Evolutionary conservation across 2,329 filamentous ascomycete species (phyloP).

Genomic region (Aspergillus calidoustus): DNA sequence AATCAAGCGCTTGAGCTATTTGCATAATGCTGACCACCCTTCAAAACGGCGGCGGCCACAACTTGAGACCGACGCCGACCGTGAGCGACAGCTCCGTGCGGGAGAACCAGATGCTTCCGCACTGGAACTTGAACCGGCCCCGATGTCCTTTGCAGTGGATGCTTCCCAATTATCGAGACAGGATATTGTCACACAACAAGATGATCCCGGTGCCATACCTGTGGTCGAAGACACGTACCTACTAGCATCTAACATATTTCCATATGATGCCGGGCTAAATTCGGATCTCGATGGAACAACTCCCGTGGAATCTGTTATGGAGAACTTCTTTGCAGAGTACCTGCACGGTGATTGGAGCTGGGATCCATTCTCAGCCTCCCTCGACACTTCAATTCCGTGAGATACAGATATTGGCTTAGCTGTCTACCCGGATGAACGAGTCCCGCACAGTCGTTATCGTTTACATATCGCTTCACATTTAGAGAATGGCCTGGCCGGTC

Average conservation of each 20-base stretch:
- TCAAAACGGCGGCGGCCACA: background rate
- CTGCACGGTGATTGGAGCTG: constrained; percentile 33
- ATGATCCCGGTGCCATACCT: background rate
- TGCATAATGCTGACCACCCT: constrained; percentile 5
- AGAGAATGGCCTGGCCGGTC: no score
- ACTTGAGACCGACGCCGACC: background rate
- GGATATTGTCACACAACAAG: background rate
- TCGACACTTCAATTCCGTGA: background rate
- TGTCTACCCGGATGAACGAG: background rate
- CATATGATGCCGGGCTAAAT: background rate
- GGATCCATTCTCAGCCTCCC: constrained; percentile 26
- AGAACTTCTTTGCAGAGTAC: constrained; percentile 29
- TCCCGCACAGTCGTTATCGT: no score
- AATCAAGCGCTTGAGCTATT: constrained; percentile 25
- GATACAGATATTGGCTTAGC: background rate
- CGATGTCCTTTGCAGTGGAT: no score
- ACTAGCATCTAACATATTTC: background rate
- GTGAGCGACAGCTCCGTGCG: background rate
- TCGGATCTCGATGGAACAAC: constrained; percentile 13
- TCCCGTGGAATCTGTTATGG: constrained; percentile 28
- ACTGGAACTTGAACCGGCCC: background rate
- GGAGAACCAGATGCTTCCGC: background rate
- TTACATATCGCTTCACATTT: no score
- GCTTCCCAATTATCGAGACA: background rate
- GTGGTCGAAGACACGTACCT: background rate